phyloP scores from a whole-genome alignment of 331 rosid genomes.

The Pyrus hybrid region DNA sequence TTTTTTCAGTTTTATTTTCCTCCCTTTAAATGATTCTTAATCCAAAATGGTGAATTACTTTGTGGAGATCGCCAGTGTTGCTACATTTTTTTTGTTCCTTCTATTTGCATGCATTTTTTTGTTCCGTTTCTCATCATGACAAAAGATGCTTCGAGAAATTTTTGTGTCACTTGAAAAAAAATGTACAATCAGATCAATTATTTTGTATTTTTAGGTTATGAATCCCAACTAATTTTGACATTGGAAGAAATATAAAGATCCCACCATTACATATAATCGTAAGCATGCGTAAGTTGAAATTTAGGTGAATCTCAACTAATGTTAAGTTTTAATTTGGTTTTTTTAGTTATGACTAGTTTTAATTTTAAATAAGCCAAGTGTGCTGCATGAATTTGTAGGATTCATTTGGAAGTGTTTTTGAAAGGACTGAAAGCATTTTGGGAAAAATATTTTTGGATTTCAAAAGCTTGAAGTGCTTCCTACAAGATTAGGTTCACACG shows the following conservation, averaged over 20 bases:
- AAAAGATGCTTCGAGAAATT: not conserved
- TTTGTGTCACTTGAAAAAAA: not conserved
- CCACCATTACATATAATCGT: not conserved
- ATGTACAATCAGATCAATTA: not conserved
- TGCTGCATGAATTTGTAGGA: no score
- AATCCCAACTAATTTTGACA: not conserved
- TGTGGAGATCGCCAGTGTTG: constrained; percentile 4
- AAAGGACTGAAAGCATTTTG: no score
- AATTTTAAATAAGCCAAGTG: no score
- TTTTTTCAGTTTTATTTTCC: no score
- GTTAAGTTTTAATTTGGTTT: no score
- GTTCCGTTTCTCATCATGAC: not conserved
- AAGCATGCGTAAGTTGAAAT: no score
- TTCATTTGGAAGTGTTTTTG: no score
- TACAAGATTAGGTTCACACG: no score
- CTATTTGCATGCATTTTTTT: not conserved
- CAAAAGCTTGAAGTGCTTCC: no score
- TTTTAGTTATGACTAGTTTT: no score
- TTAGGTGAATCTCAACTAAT: no score
- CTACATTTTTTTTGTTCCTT: not conserved
- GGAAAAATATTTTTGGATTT: no score
- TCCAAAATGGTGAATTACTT: not conserved
- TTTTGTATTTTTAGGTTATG: not conserved
- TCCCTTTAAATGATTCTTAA: not conserved
- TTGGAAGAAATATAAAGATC: not conserved